A percentile compares a stretch with the other conserved stretches of the same genome.
Evolutionary conservation across 2,329 filamentous ascomycete species (phyloP).

Genomic region (Dryadomyces quercivorus): DNA sequence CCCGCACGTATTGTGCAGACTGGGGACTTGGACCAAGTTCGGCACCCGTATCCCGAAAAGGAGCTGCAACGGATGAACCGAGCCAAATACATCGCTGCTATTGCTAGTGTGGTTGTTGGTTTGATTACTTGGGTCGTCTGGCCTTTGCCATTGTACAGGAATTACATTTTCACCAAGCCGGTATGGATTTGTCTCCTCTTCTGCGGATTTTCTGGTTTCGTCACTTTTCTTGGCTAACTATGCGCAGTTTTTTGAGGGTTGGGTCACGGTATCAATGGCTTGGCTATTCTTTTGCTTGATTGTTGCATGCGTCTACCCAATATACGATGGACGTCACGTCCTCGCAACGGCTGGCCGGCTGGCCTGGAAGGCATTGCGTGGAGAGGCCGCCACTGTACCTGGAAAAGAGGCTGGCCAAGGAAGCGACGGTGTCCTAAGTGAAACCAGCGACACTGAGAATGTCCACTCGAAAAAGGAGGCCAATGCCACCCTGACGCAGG

Average conservation of each 20-base stretch:
- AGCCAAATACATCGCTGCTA: background rate
- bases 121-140: slow-evolving; percentile 1
- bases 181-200: no score
- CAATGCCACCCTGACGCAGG: no score
- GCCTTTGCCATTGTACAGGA: background rate
- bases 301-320: background rate
- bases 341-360: background rate
- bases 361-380: background rate
- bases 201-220: no score
- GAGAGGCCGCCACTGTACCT: background rate
- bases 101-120: background rate
- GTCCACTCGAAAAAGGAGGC: no score
- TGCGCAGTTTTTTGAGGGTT: background rate
- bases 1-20: background rate
- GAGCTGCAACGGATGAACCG: background rate
- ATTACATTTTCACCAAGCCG: slow-evolving; percentile 1
- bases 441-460: no score
- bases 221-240: no score
- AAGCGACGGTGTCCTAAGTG: no score
- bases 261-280: background rate
- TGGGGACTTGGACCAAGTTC: slow-evolving; percentile 1
- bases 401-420: no score
- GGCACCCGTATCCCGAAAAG: background rate
- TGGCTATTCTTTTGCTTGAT: background rate
- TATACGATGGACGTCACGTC: background rate